Percentiles rank a stretch among this genome's conserved stretches.
These are phyloP conservation scores for Neonectria faginata DNA, from an alignment of 2,329 filamentous ascomycete species.

Conservation along the genomic window DNA sequence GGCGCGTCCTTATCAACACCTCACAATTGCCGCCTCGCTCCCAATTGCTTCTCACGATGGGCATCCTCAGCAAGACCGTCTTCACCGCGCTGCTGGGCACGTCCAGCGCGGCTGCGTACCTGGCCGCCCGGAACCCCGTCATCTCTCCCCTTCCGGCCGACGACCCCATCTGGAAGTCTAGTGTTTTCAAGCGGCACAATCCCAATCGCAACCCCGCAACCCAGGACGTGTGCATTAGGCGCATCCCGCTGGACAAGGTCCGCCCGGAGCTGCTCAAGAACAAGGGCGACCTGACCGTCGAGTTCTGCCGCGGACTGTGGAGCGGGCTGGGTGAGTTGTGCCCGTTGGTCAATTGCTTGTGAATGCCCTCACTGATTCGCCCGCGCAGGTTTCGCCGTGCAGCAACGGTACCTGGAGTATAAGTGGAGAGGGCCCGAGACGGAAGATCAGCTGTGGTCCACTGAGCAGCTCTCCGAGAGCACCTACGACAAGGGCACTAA, in stretches of 20 bases:
- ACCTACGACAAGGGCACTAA: slow-evolving; percentile 71
- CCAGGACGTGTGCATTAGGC: slow-evolving; percentile 73
- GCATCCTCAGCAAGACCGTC: slow-evolving; percentile 62
- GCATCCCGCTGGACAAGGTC: slow-evolving; percentile 72
- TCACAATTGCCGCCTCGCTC: not conserved
- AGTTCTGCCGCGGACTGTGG: slow-evolving; percentile 77
- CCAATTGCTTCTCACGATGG: slow-evolving; percentile 55
- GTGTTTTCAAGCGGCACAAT: slow-evolving; percentile 70
- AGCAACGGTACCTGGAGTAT: slow-evolving; percentile 68
- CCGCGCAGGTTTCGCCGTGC: slow-evolving; percentile 64
- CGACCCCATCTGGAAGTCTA: slow-evolving; percentile 71
- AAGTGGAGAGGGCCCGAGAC: slow-evolving; percentile 70
- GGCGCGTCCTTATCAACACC: not conserved
- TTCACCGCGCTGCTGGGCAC: slow-evolving; percentile 61
- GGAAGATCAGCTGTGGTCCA: slow-evolving; percentile 70
- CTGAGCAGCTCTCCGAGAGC: slow-evolving; percentile 63
- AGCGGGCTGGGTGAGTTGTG: slow-evolving; percentile 68
- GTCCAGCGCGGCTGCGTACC: slow-evolving; percentile 61
- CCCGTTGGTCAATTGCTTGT: slow-evolving; percentile 1
- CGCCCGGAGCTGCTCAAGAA: slow-evolving; percentile 73
- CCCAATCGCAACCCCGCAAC: slow-evolving; percentile 70
- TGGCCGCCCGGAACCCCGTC: slow-evolving; percentile 65
- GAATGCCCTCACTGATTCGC: not conserved
- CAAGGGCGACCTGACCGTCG: slow-evolving; percentile 68
- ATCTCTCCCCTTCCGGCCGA: slow-evolving; percentile 67